Base-by-base conservation (phyloP, 495 filamentous ascomycete species). In the Schizothecium vesticola region DNA sequence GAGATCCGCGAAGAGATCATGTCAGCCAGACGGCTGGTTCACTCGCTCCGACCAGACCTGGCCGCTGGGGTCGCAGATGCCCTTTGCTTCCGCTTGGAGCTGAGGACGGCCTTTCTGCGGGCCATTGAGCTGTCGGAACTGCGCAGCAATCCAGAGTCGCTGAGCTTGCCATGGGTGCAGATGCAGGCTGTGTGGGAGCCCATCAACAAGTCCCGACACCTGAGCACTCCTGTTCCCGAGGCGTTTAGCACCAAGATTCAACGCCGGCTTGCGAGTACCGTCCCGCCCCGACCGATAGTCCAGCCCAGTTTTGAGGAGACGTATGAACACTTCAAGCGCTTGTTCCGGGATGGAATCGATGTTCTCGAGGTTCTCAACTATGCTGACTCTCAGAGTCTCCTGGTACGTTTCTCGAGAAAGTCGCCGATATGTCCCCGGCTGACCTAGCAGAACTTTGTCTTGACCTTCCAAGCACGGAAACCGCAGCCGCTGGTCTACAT, bases 241-340 rank as follows among this genome's bases (percentile, higher is more conserved):
- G 86, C 95, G 2, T 98, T 97, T 77, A 97, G 93, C 72, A 85
- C 88, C 33, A 97, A 96, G 77, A 85, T 98, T 12, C 95, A 99
- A 74, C 86, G 96, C 13, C 89, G 88, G 69, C 80, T 99, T 6
- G 92, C 95, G 9, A 97, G 92, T 72, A 97, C 92, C 5, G 92
- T 96, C 63, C 95, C 95, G 4, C 96, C 95, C 25, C 88, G 94
- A 26, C 92, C 94, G 8, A 94, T 97, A 71, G 91, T 97, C 19
- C 85, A 90, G 31, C 84, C 92, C 36, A 86, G 83, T 55, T 88
- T 90, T 63, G 86, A 89, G 23, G 88, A 92, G 73, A 92, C 94
- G 7, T 84, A 88, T 70, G 78, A 78, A 66, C 88, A 91, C 71
- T 82, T 97, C 71, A 85, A 85, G 71, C 86, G 86, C 33, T 77